These are phyloP conservation scores for Saccharomycopsis vini DNA, from an alignment of 805 yeast species.

Conservation along the genomic window DNA sequence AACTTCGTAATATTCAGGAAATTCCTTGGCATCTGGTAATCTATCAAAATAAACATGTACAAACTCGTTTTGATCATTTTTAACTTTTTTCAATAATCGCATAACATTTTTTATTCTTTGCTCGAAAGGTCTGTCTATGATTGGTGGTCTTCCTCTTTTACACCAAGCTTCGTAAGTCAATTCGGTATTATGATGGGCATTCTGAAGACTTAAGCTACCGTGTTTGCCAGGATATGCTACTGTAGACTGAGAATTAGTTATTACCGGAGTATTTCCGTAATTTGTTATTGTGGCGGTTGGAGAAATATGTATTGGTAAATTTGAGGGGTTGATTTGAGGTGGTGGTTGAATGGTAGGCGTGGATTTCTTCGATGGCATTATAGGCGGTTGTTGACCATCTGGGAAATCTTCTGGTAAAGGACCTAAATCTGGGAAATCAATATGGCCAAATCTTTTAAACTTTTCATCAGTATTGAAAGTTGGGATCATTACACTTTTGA, in stretches of 20 bases:
- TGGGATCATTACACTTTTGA: constrained; percentile 30
- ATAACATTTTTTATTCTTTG: constrained; percentile 82
- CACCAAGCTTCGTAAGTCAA: constrained; percentile 29
- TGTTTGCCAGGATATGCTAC: not conserved
- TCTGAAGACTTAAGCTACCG: not conserved
- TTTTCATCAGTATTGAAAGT: constrained; percentile 11
- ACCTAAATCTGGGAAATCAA: constrained; percentile 45
- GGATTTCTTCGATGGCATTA: no score
- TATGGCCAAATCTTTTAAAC: constrained; percentile 27
- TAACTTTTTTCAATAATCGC: constrained; percentile 69
- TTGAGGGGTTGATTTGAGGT: not conserved
- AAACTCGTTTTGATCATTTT: constrained; percentile 40
- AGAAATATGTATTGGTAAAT: no score
- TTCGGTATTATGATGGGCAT: constrained; percentile 2
- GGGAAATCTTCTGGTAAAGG: constrained; percentile 46
- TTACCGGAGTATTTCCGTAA: constrained; percentile 3
- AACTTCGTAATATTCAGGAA: constrained; percentile 37
- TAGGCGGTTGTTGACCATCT: not conserved
- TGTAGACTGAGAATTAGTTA: not conserved
- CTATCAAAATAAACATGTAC: constrained; percentile 67
- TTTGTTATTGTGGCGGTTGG: not conserved
- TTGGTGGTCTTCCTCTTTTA: constrained; percentile 85
- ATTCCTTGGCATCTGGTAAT: constrained; percentile 57
- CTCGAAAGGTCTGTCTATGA: constrained; percentile 85
- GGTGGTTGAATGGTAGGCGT: not conserved